Evolutionary conservation across 2,329 filamentous ascomycete species (phyloP).

Genomic region (Capronia coronata): DNA sequence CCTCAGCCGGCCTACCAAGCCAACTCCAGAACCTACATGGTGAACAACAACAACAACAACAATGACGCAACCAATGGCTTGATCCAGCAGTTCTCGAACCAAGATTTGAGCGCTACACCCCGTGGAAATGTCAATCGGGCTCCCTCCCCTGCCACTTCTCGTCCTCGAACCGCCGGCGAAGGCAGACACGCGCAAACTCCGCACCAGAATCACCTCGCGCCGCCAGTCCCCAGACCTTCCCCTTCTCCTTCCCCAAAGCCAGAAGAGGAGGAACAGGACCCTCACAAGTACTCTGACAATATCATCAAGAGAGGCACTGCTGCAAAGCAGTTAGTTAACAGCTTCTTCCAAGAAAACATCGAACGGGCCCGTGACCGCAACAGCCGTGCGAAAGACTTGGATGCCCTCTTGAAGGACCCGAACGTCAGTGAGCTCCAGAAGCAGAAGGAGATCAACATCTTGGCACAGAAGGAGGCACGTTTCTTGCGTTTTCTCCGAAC

Average conservation of each 20-base stretch:
- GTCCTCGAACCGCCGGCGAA: constrained; percentile 77
- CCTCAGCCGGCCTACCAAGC: constrained; percentile 50
- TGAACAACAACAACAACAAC: constrained; percentile 49
- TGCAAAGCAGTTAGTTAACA: constrained; percentile 59
- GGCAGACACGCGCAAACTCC: constrained; percentile 50
- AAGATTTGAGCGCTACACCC: constrained; percentile 73
- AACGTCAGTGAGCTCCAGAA: constrained; percentile 68
- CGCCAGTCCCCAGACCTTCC: constrained; percentile 60
- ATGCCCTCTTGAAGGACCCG: constrained; percentile 73
- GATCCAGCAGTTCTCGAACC: constrained; percentile 93
- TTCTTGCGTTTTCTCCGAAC: constrained; percentile 92
- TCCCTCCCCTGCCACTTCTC: constrained; percentile 54
- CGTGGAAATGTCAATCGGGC: constrained; percentile 65
- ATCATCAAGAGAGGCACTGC: constrained; percentile 67
- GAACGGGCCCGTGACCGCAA: constrained; percentile 93
- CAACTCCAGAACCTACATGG: constrained; percentile 34
- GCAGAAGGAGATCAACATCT: constrained; percentile 75
- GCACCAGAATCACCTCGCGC: constrained; percentile 59
- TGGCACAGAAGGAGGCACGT: constrained; percentile 81
- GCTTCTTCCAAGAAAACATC: constrained; percentile 97
- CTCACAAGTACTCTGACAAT: constrained; percentile 81
- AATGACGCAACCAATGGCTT: constrained; percentile 86
- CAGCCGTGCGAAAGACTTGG: constrained; percentile 87
- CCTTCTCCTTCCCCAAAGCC: constrained; percentile 52
- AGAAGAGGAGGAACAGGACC: constrained; percentile 69